Conservation (phyloP, 768 basidiomycete species). For the Amylocystis lapponica region DNA sequence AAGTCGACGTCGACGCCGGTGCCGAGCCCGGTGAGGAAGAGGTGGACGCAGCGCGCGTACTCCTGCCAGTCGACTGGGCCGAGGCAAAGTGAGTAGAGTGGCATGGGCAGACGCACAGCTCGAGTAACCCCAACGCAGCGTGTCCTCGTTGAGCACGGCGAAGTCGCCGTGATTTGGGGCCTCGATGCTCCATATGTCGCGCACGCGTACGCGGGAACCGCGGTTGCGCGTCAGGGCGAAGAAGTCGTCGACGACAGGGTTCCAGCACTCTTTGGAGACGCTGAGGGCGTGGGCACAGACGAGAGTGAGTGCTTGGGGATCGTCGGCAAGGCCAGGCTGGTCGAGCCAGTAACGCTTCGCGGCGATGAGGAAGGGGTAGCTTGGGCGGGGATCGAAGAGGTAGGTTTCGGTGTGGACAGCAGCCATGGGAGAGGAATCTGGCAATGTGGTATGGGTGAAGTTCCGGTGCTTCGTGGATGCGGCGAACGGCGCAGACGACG, state of each 20-base stretch:
- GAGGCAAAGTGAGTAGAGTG: not conserved
- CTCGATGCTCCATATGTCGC: not conserved
- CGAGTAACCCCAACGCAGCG: constrained; percentile 28
- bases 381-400: constrained; percentile 40
- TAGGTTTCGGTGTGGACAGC: not conserved
- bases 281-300: not conserved
- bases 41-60: constrained; percentile 41
- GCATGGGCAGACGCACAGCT: constrained; percentile 32
- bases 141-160: not conserved
- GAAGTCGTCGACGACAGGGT: constrained; percentile 48
- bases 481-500: too few species aligned
- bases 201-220: not conserved
- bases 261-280: constrained; percentile 50
- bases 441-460: too few species aligned
- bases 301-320: not conserved
- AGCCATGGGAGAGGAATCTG: too few species aligned
- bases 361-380: constrained; percentile 41
- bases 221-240: constrained; percentile 20
- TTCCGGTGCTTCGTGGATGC: too few species aligned
- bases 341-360: constrained; percentile 48
- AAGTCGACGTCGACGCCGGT: constrained; percentile 47
- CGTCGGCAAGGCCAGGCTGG: not conserved
- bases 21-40: constrained; percentile 43
- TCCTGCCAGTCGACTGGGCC: constrained; percentile 47
- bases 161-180: constrained; percentile 1